These are phyloP conservation scores for Panus rudis DNA, from an alignment of 768 basidiomycete species.

Conservation along the genomic window DNA sequence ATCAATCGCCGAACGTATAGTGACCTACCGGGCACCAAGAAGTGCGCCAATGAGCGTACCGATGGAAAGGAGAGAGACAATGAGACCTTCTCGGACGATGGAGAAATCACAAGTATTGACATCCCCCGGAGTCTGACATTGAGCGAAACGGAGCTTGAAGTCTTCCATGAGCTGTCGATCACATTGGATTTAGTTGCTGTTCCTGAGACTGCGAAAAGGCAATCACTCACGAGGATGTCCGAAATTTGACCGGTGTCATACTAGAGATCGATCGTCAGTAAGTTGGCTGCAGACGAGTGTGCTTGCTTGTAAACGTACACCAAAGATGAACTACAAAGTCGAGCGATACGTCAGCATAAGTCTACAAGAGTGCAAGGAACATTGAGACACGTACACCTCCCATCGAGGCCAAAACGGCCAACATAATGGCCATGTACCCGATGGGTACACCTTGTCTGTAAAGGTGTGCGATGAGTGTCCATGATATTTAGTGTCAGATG, in stretches of 20 bases:
- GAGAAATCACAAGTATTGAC: constrained; percentile 44
- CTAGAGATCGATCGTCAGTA: constrained; percentile 22
- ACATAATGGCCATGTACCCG: constrained; percentile 53
- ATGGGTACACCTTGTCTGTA: constrained; percentile 53
- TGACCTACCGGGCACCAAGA: constrained; percentile 49
- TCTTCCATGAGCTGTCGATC: constrained; percentile 48
- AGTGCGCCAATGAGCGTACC: constrained; percentile 63
- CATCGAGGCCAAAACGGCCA: constrained; percentile 64
- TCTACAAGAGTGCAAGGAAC: not conserved
- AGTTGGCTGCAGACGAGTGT: not conserved
- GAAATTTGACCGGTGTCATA: constrained; percentile 77
- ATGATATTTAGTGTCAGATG: not conserved
- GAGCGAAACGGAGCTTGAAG: constrained; percentile 57
- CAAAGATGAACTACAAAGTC: constrained; percentile 41
- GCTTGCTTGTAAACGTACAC: constrained; percentile 19
- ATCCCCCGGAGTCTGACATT: constrained; percentile 35
- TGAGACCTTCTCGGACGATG: constrained; percentile 53
- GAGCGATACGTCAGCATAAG: not conserved
- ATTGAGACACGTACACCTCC: constrained; percentile 36
- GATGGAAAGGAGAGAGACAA: constrained; percentile 65
- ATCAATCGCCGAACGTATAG: not conserved
- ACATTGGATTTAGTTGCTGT: not conserved
- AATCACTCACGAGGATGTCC: constrained; percentile 41
- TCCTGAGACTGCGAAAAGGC: not conserved
- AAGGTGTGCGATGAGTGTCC: not conserved